Evolutionary conservation across 495 filamentous ascomycete species (phyloP), one percentile per base, ranked within the genome.

Genomic region (Xylaria longipes): DNA sequence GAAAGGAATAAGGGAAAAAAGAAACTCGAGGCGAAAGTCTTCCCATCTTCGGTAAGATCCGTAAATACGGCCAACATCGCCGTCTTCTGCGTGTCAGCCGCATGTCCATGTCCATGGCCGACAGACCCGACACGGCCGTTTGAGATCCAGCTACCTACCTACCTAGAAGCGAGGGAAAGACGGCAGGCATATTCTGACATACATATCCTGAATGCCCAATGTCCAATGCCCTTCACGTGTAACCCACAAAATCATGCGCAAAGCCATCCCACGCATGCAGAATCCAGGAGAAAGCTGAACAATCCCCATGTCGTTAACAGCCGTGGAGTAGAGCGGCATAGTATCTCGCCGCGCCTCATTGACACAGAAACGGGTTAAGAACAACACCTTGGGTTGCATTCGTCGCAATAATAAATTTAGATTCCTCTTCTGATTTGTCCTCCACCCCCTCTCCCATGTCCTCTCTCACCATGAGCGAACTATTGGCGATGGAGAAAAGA

Each of bases 221-320:
- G 11, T 37, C 57, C 33, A 37, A 37, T 37, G 17, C 57, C 57
- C 31, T n/a, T 37, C 25, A 22, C 11, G 31, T 60, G 57, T 60
- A 60, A 60, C 57, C 57, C 57, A 60, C 17, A 37, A 60, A 37
- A 35, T 60, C 57, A 60, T 60, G 57, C 57, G 22, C 7, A 60
- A 35, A 37, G 39, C n/a, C 29, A 60, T 37, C 11, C 11, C 57
- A 35, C 12, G 54, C n/a, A 35, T n/a, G 29, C 57, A 1, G 57
- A 22, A 35, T 22, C 57, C 57, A 60, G 57, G 33, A 60, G 57
- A 60, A 60, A 60, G 57, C 57, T 60, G 57, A 37, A 60, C 57
- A 60, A 35, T 60, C 7, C 57, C 33, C 57, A 9, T 60, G 57
- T 60, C 25, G 15, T 4, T 12, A 9, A 37, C 25, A 56, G 27